These are phyloP conservation scores for Aspergillus persii DNA, from an alignment of 2,329 filamentous ascomycete species.

Conservation along the genomic window DNA sequence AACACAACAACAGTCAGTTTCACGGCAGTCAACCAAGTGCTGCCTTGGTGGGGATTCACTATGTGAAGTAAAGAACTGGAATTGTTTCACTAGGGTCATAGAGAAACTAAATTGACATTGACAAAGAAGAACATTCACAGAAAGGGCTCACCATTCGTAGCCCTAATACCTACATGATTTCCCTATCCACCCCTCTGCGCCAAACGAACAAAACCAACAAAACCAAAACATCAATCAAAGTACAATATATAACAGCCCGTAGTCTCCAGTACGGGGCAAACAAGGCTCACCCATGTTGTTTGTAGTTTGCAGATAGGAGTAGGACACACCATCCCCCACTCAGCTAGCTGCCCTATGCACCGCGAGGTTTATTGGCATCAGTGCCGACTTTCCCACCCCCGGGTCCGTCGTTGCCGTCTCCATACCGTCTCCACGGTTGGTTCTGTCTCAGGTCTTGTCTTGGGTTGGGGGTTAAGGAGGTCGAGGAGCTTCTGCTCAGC, in stretches of 20 bases:
- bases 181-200: neutral
- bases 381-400: conserved; percentile 21
- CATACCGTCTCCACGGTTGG: conserved; percentile 13
- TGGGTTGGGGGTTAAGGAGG: conserved; percentile 20
- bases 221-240: neutral
- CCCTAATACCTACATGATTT: neutral
- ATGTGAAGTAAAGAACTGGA: too few species aligned
- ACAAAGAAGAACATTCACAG: neutral
- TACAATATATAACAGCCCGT: neutral
- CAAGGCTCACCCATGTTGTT: neutral
- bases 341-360: conserved; percentile 8
- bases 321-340: neutral
- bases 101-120: neutral
- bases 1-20: neutral
- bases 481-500: conserved; percentile 29
- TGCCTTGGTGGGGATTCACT: neutral
- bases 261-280: neutral
- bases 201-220: neutral
- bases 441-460: conserved; percentile 9
- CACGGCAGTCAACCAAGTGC: neutral
- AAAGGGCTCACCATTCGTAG: neutral
- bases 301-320: neutral
- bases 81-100: too few species aligned
- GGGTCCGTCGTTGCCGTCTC: conserved; percentile 15
- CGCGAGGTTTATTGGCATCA: conserved; percentile 17